These are phyloP conservation scores for Bolboschoenoplectus hybrid DNA, from an alignment of 202 grass and related monocot genomes.

Conservation along the genomic window DNA sequence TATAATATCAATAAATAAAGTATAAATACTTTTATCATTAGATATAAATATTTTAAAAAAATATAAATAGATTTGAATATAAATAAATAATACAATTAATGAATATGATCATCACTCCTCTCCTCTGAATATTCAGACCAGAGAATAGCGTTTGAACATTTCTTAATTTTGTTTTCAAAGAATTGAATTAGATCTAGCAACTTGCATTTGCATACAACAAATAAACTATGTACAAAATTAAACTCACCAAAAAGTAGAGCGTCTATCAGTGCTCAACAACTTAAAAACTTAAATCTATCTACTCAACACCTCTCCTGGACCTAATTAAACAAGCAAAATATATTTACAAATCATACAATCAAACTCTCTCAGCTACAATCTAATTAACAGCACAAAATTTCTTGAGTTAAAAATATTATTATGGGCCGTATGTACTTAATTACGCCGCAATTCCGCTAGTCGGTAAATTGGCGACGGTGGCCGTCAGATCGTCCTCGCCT, in stretches of 20 bases:
- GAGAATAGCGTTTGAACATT: too few relatives aligned
- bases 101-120: too few relatives aligned
- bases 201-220: neutral
- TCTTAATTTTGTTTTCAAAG: too few relatives aligned
- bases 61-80: too few relatives aligned
- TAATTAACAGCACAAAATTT: neutral
- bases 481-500: conserved; percentile 46
- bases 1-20: too few relatives aligned
- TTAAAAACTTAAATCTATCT: neutral
- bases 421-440: neutral
- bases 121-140: too few relatives aligned
- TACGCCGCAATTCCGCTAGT: neutral
- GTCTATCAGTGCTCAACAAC: neutral
- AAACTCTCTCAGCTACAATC: neutral
- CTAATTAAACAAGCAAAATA: conserved; percentile 17
- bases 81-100: too few relatives aligned
- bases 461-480: neutral
- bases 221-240: neutral
- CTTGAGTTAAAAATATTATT: neutral
- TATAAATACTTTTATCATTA: too few relatives aligned
- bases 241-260: neutral
- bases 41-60: too few relatives aligned
- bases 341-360: neutral
- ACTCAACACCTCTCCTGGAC: neutral
- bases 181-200: neutral